Evolutionary conservation across 2,329 filamentous ascomycete species (phyloP).

Genomic region (Immersiporthe knoxdaviesiana): DNA sequence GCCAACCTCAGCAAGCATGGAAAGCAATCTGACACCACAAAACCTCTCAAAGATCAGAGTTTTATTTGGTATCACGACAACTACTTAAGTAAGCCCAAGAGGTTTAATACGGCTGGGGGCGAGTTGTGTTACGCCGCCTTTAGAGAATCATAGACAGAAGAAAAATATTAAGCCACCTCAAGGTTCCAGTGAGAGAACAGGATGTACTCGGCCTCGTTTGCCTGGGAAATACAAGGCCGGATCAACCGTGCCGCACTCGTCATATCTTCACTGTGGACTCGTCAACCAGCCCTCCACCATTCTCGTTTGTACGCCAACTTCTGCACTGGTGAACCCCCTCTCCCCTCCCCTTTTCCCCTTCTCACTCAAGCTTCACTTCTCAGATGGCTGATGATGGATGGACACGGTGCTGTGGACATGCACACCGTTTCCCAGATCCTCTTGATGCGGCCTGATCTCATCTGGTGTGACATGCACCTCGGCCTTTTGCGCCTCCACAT

Average conservation of each 20-base stretch:
- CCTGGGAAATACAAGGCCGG: not conserved
- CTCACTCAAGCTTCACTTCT: no score
- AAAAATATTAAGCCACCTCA: not conserved
- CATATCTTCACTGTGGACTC: not conserved
- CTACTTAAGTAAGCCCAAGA: not conserved
- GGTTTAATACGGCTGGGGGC: not conserved
- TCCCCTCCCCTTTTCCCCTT: no score
- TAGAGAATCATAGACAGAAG: not conserved
- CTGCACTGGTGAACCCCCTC: not conserved
- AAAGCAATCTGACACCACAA: not conserved
- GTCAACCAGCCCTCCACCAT: not conserved
- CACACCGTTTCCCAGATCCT: not conserved
- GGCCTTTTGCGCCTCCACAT: not conserved
- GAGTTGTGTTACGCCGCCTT: not conserved
- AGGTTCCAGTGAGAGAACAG: not conserved
- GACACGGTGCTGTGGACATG: not conserved
- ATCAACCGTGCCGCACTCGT: not conserved
- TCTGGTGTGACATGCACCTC: not conserved
- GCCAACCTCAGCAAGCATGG: no score
- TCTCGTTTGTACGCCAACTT: not conserved
- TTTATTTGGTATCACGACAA: not conserved
- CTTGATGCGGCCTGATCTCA: not conserved
- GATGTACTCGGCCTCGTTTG: not conserved
- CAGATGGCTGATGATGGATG: conserved; percentile 1
- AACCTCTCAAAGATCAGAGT: not conserved